These are phyloP conservation scores for Proliferodiscus dingleyae DNA, from an alignment of 2,329 filamentous ascomycete species.

Conservation along the genomic window DNA sequence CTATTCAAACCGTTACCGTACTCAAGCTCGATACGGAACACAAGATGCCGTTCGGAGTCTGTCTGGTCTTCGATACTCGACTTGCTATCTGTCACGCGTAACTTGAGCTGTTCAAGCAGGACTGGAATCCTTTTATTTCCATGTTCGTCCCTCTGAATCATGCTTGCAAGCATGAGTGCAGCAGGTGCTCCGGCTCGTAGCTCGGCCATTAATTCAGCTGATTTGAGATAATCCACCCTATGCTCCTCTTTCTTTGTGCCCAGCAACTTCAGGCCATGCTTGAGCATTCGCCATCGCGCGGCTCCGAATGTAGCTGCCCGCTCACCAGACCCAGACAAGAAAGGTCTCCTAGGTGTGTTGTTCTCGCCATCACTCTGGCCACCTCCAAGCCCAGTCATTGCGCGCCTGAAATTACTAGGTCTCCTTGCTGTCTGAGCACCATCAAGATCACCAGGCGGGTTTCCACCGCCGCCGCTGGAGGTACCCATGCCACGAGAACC, in stretches of 20 bases:
- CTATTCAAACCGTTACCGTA: conserved; percentile 93
- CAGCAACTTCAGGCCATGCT: conserved; percentile 76
- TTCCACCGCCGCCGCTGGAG: conserved; percentile 43
- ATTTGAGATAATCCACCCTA: conserved; percentile 89
- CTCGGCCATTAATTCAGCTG: conserved; percentile 93
- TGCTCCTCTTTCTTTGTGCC: conserved; percentile 77
- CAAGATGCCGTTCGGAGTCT: conserved; percentile 64
- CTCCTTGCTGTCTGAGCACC: conserved; percentile 48
- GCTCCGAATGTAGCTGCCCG: conserved; percentile 68
- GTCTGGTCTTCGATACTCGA: conserved; percentile 50
- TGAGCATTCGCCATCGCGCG: conserved; percentile 89
- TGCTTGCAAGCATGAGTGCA: conserved; percentile 89
- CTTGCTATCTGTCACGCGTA: conserved; percentile 76
- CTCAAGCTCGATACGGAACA: conserved; percentile 89
- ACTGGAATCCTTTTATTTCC: conserved; percentile 93
- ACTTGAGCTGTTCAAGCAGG: conserved; percentile 87
- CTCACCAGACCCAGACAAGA: conserved; percentile 55
- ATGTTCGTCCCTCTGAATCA: conserved; percentile 96
- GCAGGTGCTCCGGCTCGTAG: conserved; percentile 88
- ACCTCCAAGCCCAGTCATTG: conserved; percentile 55
- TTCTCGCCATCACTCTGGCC: conserved; percentile 63
- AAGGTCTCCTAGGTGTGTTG: conserved; percentile 50
- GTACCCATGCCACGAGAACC: conserved; percentile 50
- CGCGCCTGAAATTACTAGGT: conserved; percentile 58
- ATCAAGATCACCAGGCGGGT: conserved; percentile 49